Percentiles rank a stretch among this genome's conserved stretches.
Evolutionary conservation across 108 stramenopile species (phyloP).

Genomic region (Nannochloropsis salina): DNA sequence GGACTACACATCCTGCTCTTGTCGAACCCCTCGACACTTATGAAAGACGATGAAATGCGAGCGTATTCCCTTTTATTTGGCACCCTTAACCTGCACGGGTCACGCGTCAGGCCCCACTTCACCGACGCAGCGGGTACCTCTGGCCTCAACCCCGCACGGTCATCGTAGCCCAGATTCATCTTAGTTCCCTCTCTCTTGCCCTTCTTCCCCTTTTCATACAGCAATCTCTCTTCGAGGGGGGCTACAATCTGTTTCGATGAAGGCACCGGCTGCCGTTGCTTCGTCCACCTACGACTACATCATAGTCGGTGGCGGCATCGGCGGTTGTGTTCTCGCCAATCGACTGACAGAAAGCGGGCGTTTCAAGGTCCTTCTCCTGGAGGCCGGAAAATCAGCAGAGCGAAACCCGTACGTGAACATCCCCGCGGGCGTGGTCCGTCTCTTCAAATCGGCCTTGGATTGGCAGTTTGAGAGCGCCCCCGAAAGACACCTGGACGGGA

Average conservation of each 20-base stretch:
- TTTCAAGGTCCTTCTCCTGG: conserved; percentile 51
- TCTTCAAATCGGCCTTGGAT: conserved; percentile 45
- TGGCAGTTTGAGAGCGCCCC: conserved; percentile 38
- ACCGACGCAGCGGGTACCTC: too few relatives aligned
- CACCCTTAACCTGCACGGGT: too few relatives aligned
- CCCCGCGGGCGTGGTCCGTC: conserved; percentile 21
- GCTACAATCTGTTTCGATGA: not conserved
- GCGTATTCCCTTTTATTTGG: too few relatives aligned
- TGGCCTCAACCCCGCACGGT: too few relatives aligned
- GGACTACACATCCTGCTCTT: too few relatives aligned
- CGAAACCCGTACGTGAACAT: conserved; percentile 30
- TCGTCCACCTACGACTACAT: conserved; percentile 60
- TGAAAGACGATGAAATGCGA: too few relatives aligned
- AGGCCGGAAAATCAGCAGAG: conserved; percentile 44
- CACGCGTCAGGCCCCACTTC: too few relatives aligned
- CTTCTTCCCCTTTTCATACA: not conserved
- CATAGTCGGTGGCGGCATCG: conserved; percentile 68
- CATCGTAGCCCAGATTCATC: too few relatives aligned
- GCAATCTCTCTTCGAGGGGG: not conserved
- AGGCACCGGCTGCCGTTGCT: not conserved
- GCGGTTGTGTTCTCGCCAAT: conserved; percentile 66
- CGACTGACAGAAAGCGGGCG: conserved; percentile 46
- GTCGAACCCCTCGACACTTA: too few relatives aligned
- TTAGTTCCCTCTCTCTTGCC: not conserved
- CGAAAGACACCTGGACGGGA: conserved; percentile 11